Evolutionary conservation across 768 basidiomycete genomes (phyloP).

Genomic region (Macrolepiota fuliginosa): DNA sequence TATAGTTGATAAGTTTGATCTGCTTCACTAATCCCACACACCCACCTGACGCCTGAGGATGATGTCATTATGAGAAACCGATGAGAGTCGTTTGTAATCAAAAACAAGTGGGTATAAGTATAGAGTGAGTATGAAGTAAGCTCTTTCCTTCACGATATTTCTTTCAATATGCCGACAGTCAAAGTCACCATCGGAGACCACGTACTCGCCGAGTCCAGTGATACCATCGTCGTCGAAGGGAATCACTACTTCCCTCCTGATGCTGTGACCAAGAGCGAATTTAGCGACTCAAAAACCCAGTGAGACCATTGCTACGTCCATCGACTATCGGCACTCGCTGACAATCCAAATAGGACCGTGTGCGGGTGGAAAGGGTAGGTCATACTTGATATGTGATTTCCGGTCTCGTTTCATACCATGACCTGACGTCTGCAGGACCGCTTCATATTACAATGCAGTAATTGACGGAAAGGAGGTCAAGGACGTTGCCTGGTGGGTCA

Average conservation of each 20-base stretch:
- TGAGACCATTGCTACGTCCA: constrained; percentile 6
- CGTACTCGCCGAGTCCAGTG: constrained; percentile 55
- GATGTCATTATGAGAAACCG: neutral
- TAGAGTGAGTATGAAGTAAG: too few relatives aligned
- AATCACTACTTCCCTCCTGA: constrained; percentile 75
- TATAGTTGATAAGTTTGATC: neutral
- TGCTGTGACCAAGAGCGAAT: constrained; percentile 41
- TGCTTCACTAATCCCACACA: neutral
- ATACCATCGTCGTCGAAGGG: constrained; percentile 57
- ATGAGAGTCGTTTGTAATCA: neutral
- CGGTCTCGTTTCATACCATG: neutral
- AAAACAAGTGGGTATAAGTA: neutral
- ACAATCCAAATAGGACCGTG: constrained; percentile 34
- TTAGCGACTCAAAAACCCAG: constrained; percentile 52
- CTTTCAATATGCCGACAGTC: constrained; percentile 9
- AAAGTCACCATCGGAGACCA: constrained; percentile 50
- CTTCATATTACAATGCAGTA: constrained; percentile 61
- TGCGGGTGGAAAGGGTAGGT: constrained; percentile 77
- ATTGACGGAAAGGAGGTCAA: constrained; percentile 43
- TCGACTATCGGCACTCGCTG: neutral
- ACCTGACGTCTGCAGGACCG: constrained; percentile 36
- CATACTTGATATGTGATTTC: neutral
- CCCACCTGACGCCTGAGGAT: neutral
- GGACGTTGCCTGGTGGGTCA: constrained; percentile 65
- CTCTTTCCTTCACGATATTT: neutral